Evolutionary conservation across 495 filamentous ascomycete genomes (phyloP).

Genomic region (Diplogelasinospora grovesii): DNA sequence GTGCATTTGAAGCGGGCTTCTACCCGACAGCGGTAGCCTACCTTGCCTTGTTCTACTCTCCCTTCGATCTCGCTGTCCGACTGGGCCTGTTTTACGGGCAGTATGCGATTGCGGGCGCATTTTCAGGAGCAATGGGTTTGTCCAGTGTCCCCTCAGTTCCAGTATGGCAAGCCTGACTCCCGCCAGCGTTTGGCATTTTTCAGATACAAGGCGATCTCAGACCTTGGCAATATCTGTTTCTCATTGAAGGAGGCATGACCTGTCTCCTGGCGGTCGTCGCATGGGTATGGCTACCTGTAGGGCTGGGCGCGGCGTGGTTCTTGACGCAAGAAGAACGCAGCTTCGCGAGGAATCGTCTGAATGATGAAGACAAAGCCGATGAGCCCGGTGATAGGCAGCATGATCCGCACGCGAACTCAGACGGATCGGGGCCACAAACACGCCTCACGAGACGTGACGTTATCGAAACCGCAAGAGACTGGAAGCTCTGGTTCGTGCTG

Average conservation of each 20-base stretch:
- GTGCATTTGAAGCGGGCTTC: conserved; percentile 40
- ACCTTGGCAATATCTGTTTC: conserved; percentile 52
- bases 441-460: conserved; percentile 39
- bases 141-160: neutral
- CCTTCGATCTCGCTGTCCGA: conserved; percentile 47
- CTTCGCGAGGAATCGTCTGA: too few species aligned
- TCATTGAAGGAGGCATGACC: conserved; percentile 48
- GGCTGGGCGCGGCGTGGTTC: conserved; percentile 50
- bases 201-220: conserved; percentile 25
- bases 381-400: neutral
- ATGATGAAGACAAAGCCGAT: conserved; percentile 20
- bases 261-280: conserved; percentile 39
- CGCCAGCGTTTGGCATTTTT: conserved; percentile 22
- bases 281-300: conserved; percentile 46
- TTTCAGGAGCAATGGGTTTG: conserved; percentile 39
- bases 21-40: conserved; percentile 49
- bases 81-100: conserved; percentile 51
- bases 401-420: too few species aligned
- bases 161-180: too few species aligned
- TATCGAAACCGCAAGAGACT: conserved; percentile 41
- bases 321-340: conserved; percentile 35
- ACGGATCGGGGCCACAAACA: neutral
- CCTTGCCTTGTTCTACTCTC: conserved; percentile 48
- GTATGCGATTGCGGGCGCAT: conserved; percentile 50
- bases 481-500: conserved; percentile 47